Percentiles rank a stretch among this genome's conserved stretches.
These are phyloP conservation scores for Neurospora intermedia DNA, from an alignment of 495 filamentous ascomycete genomes.

Conservation along the genomic window DNA sequence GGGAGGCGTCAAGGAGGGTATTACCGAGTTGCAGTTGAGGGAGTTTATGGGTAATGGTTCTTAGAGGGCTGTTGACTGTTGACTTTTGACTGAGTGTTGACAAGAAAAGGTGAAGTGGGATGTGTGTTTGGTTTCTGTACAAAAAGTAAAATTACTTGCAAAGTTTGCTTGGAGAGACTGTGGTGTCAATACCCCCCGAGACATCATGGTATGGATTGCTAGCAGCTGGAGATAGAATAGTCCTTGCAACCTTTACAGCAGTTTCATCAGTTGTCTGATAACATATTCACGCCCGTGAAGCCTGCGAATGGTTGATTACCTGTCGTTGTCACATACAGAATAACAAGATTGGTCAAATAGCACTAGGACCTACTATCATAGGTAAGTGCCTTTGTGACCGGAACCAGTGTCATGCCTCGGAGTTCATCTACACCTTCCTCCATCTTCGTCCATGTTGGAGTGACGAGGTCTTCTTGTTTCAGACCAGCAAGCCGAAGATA, in stretches of 20 bases:
- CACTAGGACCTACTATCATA: no score
- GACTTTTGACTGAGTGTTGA: not conserved
- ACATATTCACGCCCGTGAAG: not conserved
- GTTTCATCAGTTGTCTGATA: not conserved
- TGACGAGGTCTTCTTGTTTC: no score
- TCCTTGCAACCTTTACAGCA: not conserved
- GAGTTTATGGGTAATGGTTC: conserved; percentile 30
- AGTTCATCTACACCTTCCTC: no score
- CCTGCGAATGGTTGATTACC: not conserved
- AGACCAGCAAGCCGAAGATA: no score
- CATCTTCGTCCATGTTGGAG: no score
- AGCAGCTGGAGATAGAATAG: not conserved
- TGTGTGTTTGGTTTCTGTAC: not conserved
- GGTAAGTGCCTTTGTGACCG: no score
- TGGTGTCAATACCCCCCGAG: not conserved
- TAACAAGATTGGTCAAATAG: no score
- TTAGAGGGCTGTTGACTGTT: not conserved
- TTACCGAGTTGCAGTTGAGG: conserved; percentile 56
- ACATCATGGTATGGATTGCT: not conserved
- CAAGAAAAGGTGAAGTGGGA: not conserved
- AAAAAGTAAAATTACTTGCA: not conserved
- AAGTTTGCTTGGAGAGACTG: not conserved
- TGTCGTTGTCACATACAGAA: no score
- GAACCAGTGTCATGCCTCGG: no score
- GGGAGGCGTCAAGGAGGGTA: conserved; percentile 55